Evolutionary conservation across 164 flowering plant species (phyloP).

Genomic region (Aristolochia contorta): DNA sequence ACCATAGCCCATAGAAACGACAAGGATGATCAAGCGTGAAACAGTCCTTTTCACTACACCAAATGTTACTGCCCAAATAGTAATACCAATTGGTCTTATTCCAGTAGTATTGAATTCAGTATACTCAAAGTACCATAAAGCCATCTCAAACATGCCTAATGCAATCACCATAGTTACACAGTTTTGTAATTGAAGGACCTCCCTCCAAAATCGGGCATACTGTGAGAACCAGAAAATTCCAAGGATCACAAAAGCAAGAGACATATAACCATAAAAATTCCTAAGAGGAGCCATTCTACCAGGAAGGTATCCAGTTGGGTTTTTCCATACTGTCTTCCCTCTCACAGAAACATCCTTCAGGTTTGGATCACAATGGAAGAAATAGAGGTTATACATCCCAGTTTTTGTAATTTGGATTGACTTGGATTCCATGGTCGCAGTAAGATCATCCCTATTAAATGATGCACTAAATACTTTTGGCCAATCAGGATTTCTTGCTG

Average conservation of each 20-base stretch:
- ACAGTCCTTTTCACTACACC: slow-evolving; percentile 79
- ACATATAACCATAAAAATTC: slow-evolving; percentile 90
- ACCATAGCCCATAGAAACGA: slow-evolving; percentile 97
- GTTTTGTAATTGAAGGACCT: slow-evolving; percentile 78
- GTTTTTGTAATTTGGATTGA: slow-evolving; percentile 64
- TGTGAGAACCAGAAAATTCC: slow-evolving; percentile 95
- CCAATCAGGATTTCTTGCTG: slow-evolving; percentile 64
- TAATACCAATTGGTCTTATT: slow-evolving; percentile 72
- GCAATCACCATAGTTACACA: slow-evolving; percentile 88
- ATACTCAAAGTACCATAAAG: slow-evolving; percentile 93
- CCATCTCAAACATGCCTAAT: slow-evolving; percentile 95
- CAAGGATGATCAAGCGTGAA: slow-evolving; percentile 73
- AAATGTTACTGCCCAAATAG: slow-evolving; percentile 94
- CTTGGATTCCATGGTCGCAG: slow-evolving; percentile 39
- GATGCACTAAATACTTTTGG: slow-evolving; percentile 65
- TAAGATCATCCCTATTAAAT: slow-evolving; percentile 38
- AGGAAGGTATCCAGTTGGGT: slow-evolving; percentile 88
- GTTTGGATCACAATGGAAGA: slow-evolving; percentile 76
- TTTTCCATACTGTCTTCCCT: slow-evolving; percentile 94
- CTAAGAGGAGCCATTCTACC: slow-evolving; percentile 98
- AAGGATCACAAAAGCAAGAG: slow-evolving; percentile 75
- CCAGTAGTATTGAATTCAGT: slow-evolving; percentile 84
- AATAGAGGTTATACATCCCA: slow-evolving; percentile 96
- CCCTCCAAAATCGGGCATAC: slow-evolving; percentile 93
- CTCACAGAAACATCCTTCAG: slow-evolving; percentile 58